Conservation (phyloP, 805 yeast species). For the Metschnikowia cerradonensis region DNA sequence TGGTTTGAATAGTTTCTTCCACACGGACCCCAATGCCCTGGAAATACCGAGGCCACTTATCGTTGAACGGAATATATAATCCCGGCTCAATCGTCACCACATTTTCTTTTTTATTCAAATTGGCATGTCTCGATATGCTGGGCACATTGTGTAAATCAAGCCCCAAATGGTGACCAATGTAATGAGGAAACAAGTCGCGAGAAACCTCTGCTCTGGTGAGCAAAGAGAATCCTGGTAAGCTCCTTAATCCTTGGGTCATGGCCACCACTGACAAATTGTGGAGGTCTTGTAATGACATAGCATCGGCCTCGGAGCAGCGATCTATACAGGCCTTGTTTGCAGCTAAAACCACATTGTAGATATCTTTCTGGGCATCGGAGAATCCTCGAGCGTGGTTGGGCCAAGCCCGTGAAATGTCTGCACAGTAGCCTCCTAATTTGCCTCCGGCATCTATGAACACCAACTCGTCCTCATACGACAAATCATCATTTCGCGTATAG, state of each 20-base stretch:
- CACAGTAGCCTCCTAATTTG: conserved; percentile 85
- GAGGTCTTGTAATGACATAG: conserved; percentile 62
- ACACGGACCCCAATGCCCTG: conserved; percentile 90
- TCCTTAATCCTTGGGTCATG: conserved; percentile 61
- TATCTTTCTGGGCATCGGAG: conserved; percentile 72
- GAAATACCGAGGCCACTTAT: conserved; percentile 71
- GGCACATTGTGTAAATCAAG: conserved; percentile 87
- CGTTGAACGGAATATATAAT: conserved; percentile 74
- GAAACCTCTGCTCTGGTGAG: conserved; percentile 51
- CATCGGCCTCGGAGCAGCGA: conserved; percentile 52
- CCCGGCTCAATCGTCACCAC: conserved; percentile 97
- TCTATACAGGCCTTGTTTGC: conserved; percentile 78
- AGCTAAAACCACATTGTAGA: conserved; percentile 82
- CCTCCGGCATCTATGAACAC: conserved; percentile 97
- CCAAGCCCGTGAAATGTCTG: conserved; percentile 97
- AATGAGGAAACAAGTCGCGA: conserved; percentile 75
- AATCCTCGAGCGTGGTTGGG: conserved; percentile 74
- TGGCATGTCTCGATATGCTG: conserved; percentile 49
- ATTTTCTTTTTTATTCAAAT: conserved; percentile 61
- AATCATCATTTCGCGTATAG: conserved; percentile 87
- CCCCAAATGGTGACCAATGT: conserved; percentile 93
- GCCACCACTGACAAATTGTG: conserved; percentile 64
- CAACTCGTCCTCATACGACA: conserved; percentile 69
- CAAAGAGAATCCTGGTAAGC: conserved; percentile 60
- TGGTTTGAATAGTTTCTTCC: too few relatives aligned